A percentile compares a stretch with the other conserved stretches of the same genome.
These are phyloP conservation scores for Fennellomyces sp. DNA, from an alignment of 371 early-diverging fungal species.

Conservation along the genomic window DNA sequence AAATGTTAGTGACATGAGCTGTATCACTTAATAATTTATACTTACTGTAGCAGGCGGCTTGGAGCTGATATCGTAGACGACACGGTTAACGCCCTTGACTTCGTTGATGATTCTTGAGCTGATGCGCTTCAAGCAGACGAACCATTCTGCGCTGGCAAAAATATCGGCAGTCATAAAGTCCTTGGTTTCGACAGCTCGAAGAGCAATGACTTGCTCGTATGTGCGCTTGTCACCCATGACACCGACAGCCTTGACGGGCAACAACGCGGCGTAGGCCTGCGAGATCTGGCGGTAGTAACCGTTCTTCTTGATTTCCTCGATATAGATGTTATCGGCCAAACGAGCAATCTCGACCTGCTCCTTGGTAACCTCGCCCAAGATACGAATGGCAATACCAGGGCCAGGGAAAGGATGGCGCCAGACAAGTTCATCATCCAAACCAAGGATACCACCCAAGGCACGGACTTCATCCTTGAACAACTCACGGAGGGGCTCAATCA, in stretches of 20 bases:
- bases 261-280: conserved; percentile 95
- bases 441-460: conserved; percentile 85
- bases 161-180: conserved; percentile 99
- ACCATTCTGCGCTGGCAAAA: conserved; percentile 64
- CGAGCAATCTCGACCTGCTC: conserved; percentile 93
- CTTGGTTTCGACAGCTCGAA: conserved; percentile 94
- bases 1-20: background rate
- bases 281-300: conserved; percentile 95
- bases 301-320: conserved; percentile 97
- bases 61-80: conserved; percentile 92
- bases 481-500: conserved; percentile 97
- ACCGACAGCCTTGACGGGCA: conserved; percentile 95
- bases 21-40: background rate
- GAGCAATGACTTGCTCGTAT: conserved; percentile 97
- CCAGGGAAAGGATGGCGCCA: conserved; percentile 99
- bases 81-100: conserved; percentile 97
- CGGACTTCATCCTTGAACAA: conserved; percentile 99
- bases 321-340: conserved; percentile 94
- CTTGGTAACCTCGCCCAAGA: conserved; percentile 93
- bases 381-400: conserved; percentile 97
- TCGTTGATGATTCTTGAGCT: conserved; percentile 96
- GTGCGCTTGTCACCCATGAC: conserved; percentile 99
- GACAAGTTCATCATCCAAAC: conserved; percentile 91
- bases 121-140: conserved; percentile 80
- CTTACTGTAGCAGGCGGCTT: conserved; percentile 90